Conservation (phyloP, 2,329 filamentous ascomycete species). For the Ophiocordyceps camponoti-leonardi region DNA sequence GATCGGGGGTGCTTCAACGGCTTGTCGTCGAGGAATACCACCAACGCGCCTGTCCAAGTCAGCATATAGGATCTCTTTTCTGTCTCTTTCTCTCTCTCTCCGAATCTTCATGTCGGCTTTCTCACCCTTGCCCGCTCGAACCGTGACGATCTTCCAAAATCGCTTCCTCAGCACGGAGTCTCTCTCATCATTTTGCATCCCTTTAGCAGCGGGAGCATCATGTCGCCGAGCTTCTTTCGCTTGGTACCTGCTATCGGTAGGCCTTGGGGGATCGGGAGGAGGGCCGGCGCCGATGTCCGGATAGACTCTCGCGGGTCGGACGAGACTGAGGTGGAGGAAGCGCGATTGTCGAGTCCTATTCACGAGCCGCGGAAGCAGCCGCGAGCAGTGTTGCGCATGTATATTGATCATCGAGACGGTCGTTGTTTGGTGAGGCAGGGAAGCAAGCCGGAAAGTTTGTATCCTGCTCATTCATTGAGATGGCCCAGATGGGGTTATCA, state of each 20-base stretch:
- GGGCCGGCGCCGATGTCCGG: conserved; percentile 40
- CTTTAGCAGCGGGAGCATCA: conserved; percentile 30
- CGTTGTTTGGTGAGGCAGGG: not conserved
- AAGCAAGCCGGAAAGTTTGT: too few relatives aligned
- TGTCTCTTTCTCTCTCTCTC: not conserved
- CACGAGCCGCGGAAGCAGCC: conserved; percentile 12
- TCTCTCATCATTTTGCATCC: conserved; percentile 16
- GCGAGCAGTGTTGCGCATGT: conserved; percentile 17
- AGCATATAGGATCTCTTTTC: not conserved
- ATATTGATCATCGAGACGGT: conserved; percentile 21
- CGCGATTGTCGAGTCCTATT: conserved; percentile 7
- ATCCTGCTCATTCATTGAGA: too few relatives aligned
- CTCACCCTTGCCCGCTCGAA: conserved; percentile 49
- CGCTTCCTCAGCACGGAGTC: conserved; percentile 42
- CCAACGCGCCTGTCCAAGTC: conserved; percentile 21
- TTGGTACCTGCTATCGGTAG: conserved; percentile 27
- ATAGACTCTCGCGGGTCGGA: conserved; percentile 26
- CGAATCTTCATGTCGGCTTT: too few relatives aligned
- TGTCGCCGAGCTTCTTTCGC: conserved; percentile 37
- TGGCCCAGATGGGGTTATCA: too few relatives aligned
- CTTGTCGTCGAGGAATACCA: conserved; percentile 60
- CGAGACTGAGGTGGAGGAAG: conserved; percentile 15
- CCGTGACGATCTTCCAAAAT: conserved; percentile 76
- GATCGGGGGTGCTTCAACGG: conserved; percentile 63
- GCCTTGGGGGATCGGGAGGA: conserved; percentile 36